Base-by-base conservation (phyloP, 805 yeast species). In the Candida rishiriensis region DNA sequence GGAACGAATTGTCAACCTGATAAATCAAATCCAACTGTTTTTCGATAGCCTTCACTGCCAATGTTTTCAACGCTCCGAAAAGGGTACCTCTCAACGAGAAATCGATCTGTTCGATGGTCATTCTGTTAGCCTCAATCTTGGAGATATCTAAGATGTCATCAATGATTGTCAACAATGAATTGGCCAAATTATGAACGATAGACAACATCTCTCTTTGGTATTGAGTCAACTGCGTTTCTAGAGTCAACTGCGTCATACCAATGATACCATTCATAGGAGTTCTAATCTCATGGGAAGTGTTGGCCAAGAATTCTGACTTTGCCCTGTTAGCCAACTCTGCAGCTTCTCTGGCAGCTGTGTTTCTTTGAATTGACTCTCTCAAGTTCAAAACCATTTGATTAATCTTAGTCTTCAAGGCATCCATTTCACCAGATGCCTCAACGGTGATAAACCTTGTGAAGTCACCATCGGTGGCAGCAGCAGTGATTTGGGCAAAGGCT, bases 381-480 rank as follows among this genome's bases (percentile, higher is more conserved):
- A 88, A 72, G 57, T 87, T 85, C 54, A 85, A 76, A 61, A 88
- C 95, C 93, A 85, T 85, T 70, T 83, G 90, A 63, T 85, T 78
- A 55, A 78, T 78, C 57, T 78, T 78, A 1, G 82, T 78, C 56
- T 78, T 78, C 57, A 78, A 70, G 2, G 82, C 82, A 60, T 78
- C 83, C 96, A 88, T 88, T 69, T 88, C 96, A 65, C 96, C 96
- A 34, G 83, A 74, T 0, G 96, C 96, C 60, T 88, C 96, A 47
- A 88, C 96, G 0, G 96, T 88, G 51, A 88, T 88, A 57, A 88
- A 85, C 51, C 91, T 75, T 0, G 96, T 88, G 65, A 88, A 88
- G 62, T 88, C 96, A 60, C 96, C 95, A 66, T 88, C 95, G 2
- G 96, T 87, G 12, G 95, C 96, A 28, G 96, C 93, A 21, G 93